Evolutionary conservation across 257 asterid genomes (phyloP).

Genomic region (Solanum sitiens): DNA sequence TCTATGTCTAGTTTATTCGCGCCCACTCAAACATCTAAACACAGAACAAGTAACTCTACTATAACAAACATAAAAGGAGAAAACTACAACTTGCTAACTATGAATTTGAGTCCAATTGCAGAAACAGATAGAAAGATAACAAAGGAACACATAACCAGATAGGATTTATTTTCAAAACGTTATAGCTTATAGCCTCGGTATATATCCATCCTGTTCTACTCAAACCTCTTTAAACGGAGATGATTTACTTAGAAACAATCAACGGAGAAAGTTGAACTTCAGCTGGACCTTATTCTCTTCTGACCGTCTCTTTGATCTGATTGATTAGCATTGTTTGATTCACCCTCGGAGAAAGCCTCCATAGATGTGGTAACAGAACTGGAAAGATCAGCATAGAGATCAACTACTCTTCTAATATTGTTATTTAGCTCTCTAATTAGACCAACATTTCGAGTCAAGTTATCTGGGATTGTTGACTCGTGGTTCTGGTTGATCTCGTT

Average conservation of each 20-base stretch:
- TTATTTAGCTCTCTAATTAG: constrained; percentile 36
- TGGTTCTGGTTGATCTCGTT: constrained; percentile 37
- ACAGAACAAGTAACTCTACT: neutral
- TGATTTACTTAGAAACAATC: neutral
- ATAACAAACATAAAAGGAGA: neutral
- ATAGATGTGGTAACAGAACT: constrained; percentile 11
- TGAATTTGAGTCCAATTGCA: neutral
- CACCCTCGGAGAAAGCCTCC: constrained; percentile 29
- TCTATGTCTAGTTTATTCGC: neutral
- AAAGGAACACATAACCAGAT: neutral
- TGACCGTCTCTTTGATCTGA: constrained; percentile 25
- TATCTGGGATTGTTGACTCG: constrained; percentile 28
- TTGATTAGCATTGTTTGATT: constrained; percentile 20
- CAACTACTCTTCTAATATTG: constrained; percentile 30
- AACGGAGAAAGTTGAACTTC: neutral
- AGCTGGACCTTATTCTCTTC: constrained; percentile 18
- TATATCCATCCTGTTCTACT: neutral
- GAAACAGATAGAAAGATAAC: neutral
- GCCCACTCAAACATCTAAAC: neutral
- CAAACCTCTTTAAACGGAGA: neutral
- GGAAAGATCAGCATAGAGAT: constrained; percentile 34
- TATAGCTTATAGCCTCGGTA: neutral
- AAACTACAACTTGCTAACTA: neutral
- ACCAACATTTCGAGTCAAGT: constrained; percentile 32
- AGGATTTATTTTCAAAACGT: neutral